Base-by-base conservation (phyloP, 1,284 basidiomycete species). In the Tremellales sp. region DNA sequence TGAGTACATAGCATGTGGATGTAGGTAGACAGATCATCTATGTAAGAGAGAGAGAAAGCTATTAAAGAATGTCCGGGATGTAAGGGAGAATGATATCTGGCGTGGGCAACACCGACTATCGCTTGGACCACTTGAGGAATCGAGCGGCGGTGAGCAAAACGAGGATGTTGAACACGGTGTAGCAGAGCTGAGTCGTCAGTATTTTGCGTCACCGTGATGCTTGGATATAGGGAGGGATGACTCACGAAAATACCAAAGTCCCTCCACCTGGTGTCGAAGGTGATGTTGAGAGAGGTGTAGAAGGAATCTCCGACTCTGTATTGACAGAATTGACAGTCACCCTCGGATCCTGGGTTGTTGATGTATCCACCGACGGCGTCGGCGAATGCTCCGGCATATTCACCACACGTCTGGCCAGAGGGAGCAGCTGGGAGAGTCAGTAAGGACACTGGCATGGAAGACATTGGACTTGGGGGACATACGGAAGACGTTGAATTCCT, bases 81-180 rank as follows among this genome's bases (percentile, higher is more conserved):
- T n/a, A n/a, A n/a, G n/a, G n/a, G n/a, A n/a, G n/a, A n/a, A n/a
- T n/a, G n/a, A n/a, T n/a, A n/a, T n/a, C n/a, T n/a, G n/a, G n/a
- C n/a, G n/a, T n/a, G n/a, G n/a, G n/a, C n/a, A n/a, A n/a, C n/a
- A n/a, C n/a, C 19, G 6, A 22, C 43, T 65, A 67, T 45, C 62
- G 56, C 59, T 65, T 65, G 37, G 59, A 52, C 52, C 57, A 68
- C 42, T 52, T 60, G 44, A 91, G 77, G 76, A 82, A 85, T 19
- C 84, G 80, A 25, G 87, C 88, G 2, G 86, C 86, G 44, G 85
- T 60, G 43, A 89, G 79, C 0, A 87, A 86, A 22, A 82, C 77
- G 31, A 84, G 51, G 44, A 85, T 75, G 67, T 91, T 91, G 76
- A 89, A 88, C 21, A 82, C 79, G 77, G 48, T 49, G 36, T 62